These are phyloP conservation scores for Chrysoporthe austroafricana DNA, from an alignment of 2,329 filamentous ascomycete genomes.

Conservation along the genomic window DNA sequence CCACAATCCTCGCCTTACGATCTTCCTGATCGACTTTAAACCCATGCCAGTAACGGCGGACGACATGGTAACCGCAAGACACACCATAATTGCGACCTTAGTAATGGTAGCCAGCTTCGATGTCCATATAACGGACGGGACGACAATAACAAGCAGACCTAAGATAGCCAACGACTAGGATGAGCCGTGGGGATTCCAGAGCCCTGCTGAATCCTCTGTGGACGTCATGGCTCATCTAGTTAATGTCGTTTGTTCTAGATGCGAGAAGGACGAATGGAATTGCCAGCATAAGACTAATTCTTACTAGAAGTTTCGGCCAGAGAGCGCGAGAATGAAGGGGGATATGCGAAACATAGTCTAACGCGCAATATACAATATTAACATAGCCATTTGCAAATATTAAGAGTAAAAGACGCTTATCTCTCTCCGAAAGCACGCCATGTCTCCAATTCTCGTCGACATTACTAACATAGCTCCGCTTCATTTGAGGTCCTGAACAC, in stretches of 20 bases:
- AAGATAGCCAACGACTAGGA: not conserved
- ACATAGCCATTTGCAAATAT: too few relatives aligned
- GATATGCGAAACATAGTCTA: too few relatives aligned
- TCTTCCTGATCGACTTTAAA: not conserved
- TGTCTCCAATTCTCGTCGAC: too few relatives aligned
- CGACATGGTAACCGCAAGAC: not conserved
- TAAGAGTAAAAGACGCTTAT: too few relatives aligned
- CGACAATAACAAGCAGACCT: not conserved
- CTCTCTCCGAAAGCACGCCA: too few relatives aligned
- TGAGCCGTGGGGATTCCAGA: not conserved
- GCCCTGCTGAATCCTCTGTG: not conserved
- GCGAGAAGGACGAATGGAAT: not conserved
- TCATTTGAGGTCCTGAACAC: too few relatives aligned
- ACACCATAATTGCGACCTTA: not conserved
- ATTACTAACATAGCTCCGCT: too few relatives aligned
- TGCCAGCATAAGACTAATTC: not conserved
- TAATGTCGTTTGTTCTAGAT: not conserved
- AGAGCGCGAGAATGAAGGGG: too few relatives aligned
- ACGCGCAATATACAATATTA: too few relatives aligned
- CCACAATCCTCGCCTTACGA: too few relatives aligned
- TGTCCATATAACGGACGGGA: not conserved
- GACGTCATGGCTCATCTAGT: not conserved
- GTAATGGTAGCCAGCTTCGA: not conserved
- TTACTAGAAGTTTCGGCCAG: not conserved
- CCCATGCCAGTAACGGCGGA: not conserved